Evolutionary conservation across 140 eudicot species (phyloP).

Genomic region (Anethum foeniculum): DNA sequence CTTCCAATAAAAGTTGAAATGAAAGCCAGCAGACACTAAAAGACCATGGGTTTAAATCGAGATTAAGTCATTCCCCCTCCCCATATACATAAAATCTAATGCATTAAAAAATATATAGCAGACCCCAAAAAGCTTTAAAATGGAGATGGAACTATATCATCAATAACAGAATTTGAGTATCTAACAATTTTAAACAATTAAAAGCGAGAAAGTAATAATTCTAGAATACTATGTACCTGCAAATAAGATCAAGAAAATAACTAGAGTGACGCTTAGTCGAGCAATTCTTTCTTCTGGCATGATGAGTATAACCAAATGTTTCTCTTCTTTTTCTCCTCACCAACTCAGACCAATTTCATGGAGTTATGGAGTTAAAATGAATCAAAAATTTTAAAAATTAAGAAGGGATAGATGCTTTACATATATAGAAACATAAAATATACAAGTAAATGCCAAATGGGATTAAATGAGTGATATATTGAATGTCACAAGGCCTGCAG

Average conservation of each 20-base stretch:
- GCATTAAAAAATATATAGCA: background rate
- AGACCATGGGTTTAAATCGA: background rate
- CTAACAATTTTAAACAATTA: background rate
- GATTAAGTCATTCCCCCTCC: background rate
- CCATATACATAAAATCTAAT: background rate
- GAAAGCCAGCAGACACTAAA: background rate
- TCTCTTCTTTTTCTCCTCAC: conserved; percentile 5
- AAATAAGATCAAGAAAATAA: conserved; percentile 37
- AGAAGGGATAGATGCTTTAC: conserved; percentile 18
- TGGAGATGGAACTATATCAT: background rate
- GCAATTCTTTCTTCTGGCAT: conserved; percentile 44
- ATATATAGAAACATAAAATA: conserved; percentile 4
- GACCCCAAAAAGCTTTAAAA: background rate
- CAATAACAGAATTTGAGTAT: background rate
- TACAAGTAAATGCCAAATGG: background rate
- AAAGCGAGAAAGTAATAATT: background rate
- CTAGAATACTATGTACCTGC: conserved; percentile 36
- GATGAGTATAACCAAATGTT: conserved; percentile 20
- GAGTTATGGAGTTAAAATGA: background rate
- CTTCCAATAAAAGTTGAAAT: background rate
- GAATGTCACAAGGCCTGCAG: conserved; percentile 24
- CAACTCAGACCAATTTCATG: background rate
- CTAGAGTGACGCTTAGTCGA: conserved; percentile 11
- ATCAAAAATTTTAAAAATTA: conserved; percentile 6
- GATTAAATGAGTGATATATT: conserved; percentile 11